Evolutionary conservation across 495 filamentous ascomycete genomes (phyloP), one percentile per base, ranked within the genome.

Genomic region (Daldinia vernicosa): DNA sequence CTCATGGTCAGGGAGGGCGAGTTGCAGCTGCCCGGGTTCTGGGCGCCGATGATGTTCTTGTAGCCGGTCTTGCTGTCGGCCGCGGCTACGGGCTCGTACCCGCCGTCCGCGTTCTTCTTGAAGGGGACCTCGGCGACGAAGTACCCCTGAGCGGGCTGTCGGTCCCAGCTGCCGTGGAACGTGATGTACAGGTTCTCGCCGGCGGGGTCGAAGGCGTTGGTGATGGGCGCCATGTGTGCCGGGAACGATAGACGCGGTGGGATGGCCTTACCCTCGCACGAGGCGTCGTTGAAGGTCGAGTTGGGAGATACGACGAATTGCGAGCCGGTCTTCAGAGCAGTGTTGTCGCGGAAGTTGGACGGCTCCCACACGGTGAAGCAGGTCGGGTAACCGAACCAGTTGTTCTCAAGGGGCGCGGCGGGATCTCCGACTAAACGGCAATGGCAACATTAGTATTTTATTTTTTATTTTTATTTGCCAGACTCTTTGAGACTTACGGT

Each of bases 321-420:
- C 35, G 77, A 78, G 9, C 86, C 86, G 6, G 82, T 79, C 63
- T 80, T 78, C 58, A 87, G 71, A 24, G 71, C 73, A 3, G 75
- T 80, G 60, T 80, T 81, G 70, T 85, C 75, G 1, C 79, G 81
- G 64, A 88, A 81, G 65, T 76, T 71, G 55, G 73, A 77, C 14
- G 83, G 80, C 65, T 85, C 80, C 87, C 89, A 91, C 8, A 87
- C 86, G 0, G 89, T 82, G 71, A 87, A 89, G 78, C 90, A 92
- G 47, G 81, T 81, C 12, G 90, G 90, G 69, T 92, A 92, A 3
- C 90, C 89, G 75, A 84, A 89, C 72, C 88, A 88, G 26, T 77
- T 80, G 6, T 76, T 73, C 22, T 70, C 69, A 15, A 75, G 60
- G 22, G 81, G 76, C 17, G 76, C 78, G 24, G 77, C 78, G 3